Percentiles rank a stretch among this genome's conserved stretches.
Conservation (phyloP, 805 yeast genomes). For the Ogataea pini region DNA sequence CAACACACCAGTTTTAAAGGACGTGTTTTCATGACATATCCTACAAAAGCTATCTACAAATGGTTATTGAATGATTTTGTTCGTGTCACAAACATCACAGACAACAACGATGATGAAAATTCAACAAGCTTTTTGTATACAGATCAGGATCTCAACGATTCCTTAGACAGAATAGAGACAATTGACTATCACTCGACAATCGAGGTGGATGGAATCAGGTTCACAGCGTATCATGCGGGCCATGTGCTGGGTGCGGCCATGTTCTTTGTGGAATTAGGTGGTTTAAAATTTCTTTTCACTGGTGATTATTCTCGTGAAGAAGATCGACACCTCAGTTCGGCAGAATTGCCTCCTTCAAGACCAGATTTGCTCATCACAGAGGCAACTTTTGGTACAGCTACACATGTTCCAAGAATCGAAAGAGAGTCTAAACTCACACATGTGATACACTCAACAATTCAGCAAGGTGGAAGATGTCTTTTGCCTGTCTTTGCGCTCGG, state of each 20-base stretch:
- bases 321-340: conserved; percentile 91
- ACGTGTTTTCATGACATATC: conserved; percentile 97
- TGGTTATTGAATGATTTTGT: conserved; percentile 96
- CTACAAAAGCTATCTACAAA: conserved; percentile 95
- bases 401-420: conserved; percentile 87
- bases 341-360: conserved; percentile 84
- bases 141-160: conserved; percentile 84
- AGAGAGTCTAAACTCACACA: conserved; percentile 81
- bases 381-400: conserved; percentile 96
- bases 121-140: conserved; percentile 59
- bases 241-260: conserved; percentile 99
- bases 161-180: conserved; percentile 89
- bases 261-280: conserved; percentile 94
- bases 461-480: conserved; percentile 87
- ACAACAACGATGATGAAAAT: conserved; percentile 46
- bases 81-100: conserved; percentile 70
- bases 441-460: conserved; percentile 77
- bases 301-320: conserved; percentile 97
- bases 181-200: conserved; percentile 94
- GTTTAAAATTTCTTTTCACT: conserved; percentile 82
- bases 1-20: conserved; percentile 94
- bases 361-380: conserved; percentile 93
- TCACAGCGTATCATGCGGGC: conserved; percentile 99
- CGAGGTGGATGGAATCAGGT: conserved; percentile 90
- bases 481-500: conserved; percentile 97